phyloP scores from a whole-genome alignment of 352 stramenopile species.

The Globisporangium acanthophoron region DNA sequence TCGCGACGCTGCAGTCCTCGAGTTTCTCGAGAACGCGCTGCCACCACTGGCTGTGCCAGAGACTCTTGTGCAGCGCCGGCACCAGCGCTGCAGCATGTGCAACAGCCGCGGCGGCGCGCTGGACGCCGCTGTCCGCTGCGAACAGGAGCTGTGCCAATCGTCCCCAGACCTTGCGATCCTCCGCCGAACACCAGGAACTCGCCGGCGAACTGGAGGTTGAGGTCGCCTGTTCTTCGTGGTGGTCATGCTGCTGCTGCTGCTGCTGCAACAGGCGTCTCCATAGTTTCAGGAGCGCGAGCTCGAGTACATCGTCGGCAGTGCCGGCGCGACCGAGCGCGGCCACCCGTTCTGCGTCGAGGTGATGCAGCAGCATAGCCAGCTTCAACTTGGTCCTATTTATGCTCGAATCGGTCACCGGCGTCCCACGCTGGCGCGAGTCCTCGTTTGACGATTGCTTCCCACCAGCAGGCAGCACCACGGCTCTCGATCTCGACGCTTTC shows the following conservation, averaged over 20 bases:
- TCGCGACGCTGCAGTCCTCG: background rate
- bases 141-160: background rate
- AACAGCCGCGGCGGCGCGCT: background rate
- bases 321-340: background rate
- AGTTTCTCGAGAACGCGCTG: slow-evolving; percentile 1
- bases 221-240: no score
- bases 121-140: background rate
- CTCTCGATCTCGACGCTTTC: no score
- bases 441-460: no score
- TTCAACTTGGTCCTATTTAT: background rate
- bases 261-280: background rate
- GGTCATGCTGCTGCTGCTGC: background rate
- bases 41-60: slow-evolving; percentile 3
- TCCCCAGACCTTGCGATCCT: background rate
- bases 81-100: background rate
- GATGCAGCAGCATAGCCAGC: background rate
- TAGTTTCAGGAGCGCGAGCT: background rate
- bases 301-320: background rate
- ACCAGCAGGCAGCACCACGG: no score
- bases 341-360: background rate
- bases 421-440: background rate
- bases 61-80: background rate
- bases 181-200: background rate
- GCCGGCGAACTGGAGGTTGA: no score
- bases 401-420: no score